These are phyloP conservation scores for Taphrina communis DNA, from an alignment of 1,139 yeast genomes.

Conservation along the genomic window DNA sequence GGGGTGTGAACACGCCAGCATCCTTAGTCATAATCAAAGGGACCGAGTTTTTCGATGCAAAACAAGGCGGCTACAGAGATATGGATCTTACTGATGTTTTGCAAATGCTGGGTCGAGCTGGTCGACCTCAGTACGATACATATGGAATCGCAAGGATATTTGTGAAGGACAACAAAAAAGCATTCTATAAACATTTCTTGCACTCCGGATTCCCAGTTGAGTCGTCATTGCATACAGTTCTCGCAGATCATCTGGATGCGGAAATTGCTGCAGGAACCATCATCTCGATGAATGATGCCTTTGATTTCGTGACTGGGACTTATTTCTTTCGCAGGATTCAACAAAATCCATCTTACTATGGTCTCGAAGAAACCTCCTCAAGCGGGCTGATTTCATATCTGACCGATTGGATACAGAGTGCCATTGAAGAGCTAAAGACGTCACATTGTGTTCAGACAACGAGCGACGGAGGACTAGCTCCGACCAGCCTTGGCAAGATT, in stretches of 20 bases:
- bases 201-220: slow-evolving; percentile 98
- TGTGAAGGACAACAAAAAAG: slow-evolving; percentile 88
- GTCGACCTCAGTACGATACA: slow-evolving; percentile 96
- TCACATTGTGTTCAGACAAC: slow-evolving; percentile 72
- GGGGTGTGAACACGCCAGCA: slow-evolving; percentile 98
- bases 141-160: slow-evolving; percentile 94
- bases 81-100: slow-evolving; percentile 91
- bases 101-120: slow-evolving; percentile 77
- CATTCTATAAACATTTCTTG: slow-evolving; percentile 89
- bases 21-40: slow-evolving; percentile 93
- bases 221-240: slow-evolving; percentile 86
- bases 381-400: slow-evolving; percentile 73
- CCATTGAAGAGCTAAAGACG: slow-evolving; percentile 69
- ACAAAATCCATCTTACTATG: slow-evolving; percentile 93
- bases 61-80: slow-evolving; percentile 77
- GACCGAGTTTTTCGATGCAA: slow-evolving; percentile 84
- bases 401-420: slow-evolving; percentile 71
- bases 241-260: slow-evolving; percentile 96
- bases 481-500: slow-evolving; percentile 80
- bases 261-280: slow-evolving; percentile 91
- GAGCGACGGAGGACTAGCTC: slow-evolving; percentile 45
- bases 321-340: slow-evolving; percentile 91
- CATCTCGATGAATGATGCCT: slow-evolving; percentile 78
- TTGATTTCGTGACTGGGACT: slow-evolving; percentile 94
- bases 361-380: slow-evolving; percentile 71